These are phyloP conservation scores for Boletellus deceptivus DNA, from an alignment of 1,284 basidiomycete species.

Conservation along the genomic window DNA sequence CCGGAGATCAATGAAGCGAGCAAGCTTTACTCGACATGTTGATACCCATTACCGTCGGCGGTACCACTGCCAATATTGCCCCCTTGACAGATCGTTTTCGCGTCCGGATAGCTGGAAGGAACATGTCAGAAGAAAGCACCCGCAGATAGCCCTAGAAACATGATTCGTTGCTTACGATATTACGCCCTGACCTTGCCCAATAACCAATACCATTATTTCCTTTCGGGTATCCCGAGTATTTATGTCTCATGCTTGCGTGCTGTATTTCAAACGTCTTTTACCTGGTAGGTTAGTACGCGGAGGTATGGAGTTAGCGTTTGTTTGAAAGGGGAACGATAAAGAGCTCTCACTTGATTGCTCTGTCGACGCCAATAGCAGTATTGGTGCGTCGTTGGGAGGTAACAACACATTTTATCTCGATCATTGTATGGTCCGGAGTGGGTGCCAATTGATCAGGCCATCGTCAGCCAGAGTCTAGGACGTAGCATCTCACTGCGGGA, in stretches of 20 bases:
- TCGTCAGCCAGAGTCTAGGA: not conserved
- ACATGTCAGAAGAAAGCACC: slow-evolving; percentile 15
- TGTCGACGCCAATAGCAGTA: not conserved
- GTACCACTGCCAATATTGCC: slow-evolving; percentile 14
- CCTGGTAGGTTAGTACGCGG: not conserved
- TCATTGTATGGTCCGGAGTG: too few species aligned
- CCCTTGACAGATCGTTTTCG: slow-evolving; percentile 17
- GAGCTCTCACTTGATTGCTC: not conserved
- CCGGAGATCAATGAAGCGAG: slow-evolving; percentile 4
- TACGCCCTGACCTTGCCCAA: not conserved
- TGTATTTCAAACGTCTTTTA: not conserved
- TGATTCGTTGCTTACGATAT: not conserved
- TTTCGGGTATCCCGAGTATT: not conserved
- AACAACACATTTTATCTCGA: too few species aligned
- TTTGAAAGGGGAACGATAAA: not conserved
- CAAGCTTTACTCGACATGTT: slow-evolving; percentile 16
- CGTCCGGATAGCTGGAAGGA: slow-evolving; percentile 18
- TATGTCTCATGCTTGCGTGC: not conserved
- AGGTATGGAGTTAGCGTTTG: not conserved
- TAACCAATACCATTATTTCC: not conserved
- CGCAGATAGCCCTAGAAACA: not conserved
- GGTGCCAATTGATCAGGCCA: not conserved
- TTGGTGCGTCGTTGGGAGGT: not conserved
- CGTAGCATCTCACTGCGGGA: too few species aligned
- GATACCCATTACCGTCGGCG: slow-evolving; percentile 22